Conservation (phyloP, 805 yeast genomes). For the Pichia insulana region DNA sequence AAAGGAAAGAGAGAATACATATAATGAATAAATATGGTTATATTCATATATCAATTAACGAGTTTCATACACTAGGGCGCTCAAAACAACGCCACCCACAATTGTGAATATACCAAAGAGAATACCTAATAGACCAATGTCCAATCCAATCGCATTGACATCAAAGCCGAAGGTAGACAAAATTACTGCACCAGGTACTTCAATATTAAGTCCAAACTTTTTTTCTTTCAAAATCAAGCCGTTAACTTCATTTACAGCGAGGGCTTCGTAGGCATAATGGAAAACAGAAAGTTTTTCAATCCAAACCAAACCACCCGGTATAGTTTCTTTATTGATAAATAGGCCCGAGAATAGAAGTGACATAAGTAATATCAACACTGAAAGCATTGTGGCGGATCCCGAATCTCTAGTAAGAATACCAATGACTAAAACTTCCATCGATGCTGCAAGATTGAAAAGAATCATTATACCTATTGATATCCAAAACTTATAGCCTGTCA, state of each 20-base stretch:
- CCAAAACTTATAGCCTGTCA: conserved; percentile 65
- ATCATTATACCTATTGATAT: conserved; percentile 63
- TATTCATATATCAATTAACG: conserved; percentile 35
- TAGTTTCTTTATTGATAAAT: conserved; percentile 72
- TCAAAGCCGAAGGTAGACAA: conserved; percentile 91
- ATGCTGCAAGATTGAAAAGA: conserved; percentile 77
- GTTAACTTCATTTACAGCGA: conserved; percentile 86
- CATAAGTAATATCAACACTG: conserved; percentile 74
- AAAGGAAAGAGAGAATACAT: neutral
- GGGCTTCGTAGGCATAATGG: conserved; percentile 93
- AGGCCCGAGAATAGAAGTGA: conserved; percentile 89
- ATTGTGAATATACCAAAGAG: conserved; percentile 52
- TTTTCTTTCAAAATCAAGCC: conserved; percentile 75
- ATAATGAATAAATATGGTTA: neutral
- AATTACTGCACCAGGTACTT: conserved; percentile 96
- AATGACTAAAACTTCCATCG: conserved; percentile 75
- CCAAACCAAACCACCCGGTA: conserved; percentile 46
- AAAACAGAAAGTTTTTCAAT: conserved; percentile 81
- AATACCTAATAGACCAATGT: conserved; percentile 49
- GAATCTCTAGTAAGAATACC: conserved; percentile 85
- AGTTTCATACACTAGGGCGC: conserved; percentile 65
- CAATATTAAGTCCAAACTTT: conserved; percentile 88
- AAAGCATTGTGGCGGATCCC: conserved; percentile 84
- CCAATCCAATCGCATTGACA: conserved; percentile 65
- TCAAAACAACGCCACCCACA: conserved; percentile 69